These are phyloP conservation scores for Dissoconium aciculare DNA, from an alignment of 2,329 filamentous ascomycete species.

Conservation along the genomic window DNA sequence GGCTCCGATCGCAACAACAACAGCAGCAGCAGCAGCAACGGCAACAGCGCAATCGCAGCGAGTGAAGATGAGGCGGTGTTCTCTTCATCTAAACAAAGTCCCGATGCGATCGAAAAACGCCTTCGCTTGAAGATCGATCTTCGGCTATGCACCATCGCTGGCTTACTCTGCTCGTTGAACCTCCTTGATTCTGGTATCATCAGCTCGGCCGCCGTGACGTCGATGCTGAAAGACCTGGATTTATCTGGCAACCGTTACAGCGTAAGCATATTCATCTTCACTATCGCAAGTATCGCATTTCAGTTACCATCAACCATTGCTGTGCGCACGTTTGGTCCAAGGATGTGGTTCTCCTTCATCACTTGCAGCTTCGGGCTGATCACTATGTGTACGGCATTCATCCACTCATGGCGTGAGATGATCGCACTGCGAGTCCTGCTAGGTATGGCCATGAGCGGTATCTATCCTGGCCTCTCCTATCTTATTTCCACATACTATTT, in stretches of 20 bases:
- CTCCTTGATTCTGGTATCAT: conserved; percentile 57
- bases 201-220: conserved; percentile 53
- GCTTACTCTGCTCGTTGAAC: conserved; percentile 54
- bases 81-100: too few species aligned
- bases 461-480: conserved; percentile 39
- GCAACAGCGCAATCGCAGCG: too few species aligned
- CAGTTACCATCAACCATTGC: conserved; percentile 55
- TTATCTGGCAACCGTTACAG: conserved; percentile 52
- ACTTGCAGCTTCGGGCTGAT: conserved; percentile 49
- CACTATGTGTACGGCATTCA: conserved; percentile 53
- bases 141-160: conserved; percentile 54
- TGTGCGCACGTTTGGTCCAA: conserved; percentile 49
- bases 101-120: conserved; percentile 33
- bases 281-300: conserved; percentile 50
- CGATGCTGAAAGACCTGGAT: conserved; percentile 48
- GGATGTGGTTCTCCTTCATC: conserved; percentile 45
- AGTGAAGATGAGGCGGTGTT: too few species aligned
- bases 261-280: conserved; percentile 59
- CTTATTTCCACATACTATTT: conserved; percentile 46
- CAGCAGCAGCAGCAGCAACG: too few species aligned
- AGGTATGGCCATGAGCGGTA: conserved; percentile 45
- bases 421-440: conserved; percentile 50
- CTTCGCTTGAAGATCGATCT: conserved; percentile 51
- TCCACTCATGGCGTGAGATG: conserved; percentile 54
- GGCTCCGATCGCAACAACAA: too few species aligned